Conservation (phyloP, 495 filamentous ascomycete genomes). For the Hyphodiscus hymeniophilus region DNA sequence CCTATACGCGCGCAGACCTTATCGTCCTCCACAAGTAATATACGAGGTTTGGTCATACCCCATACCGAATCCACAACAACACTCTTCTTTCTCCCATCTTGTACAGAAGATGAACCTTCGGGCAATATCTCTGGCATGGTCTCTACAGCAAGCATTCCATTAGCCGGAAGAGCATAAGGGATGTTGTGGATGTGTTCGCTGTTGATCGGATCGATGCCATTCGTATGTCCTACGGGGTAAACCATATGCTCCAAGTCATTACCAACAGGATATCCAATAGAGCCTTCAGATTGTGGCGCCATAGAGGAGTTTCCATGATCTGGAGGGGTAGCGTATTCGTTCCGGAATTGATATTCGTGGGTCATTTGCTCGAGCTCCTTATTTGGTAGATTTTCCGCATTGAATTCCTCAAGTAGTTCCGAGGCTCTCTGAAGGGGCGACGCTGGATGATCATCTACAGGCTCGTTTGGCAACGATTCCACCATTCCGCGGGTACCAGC, state of each 20-base stretch:
- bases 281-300: conserved; percentile 28
- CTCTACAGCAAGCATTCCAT: conserved; percentile 26
- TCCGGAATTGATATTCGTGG: conserved; percentile 58
- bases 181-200: conserved; percentile 91
- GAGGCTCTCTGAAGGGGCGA: conserved; percentile 84
- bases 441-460: conserved; percentile 59
- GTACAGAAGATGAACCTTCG: conserved; percentile 3
- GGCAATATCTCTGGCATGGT: conserved; percentile 15
- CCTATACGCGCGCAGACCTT: conserved; percentile 90
- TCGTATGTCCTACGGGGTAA: conserved; percentile 81
- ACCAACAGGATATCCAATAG: conserved; percentile 37
- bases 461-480: conserved; percentile 14
- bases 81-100: conserved; percentile 19
- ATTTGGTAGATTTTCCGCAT: conserved; percentile 71
- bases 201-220: conserved; percentile 92
- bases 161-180: conserved; percentile 67
- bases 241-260: conserved; percentile 74
- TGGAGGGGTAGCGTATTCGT: conserved; percentile 30
- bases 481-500: conserved; percentile 15
- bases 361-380: conserved; percentile 68
- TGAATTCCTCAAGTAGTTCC: conserved; percentile 74
- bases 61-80: conserved; percentile 60
- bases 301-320: conserved; percentile 16
- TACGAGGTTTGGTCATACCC: conserved; percentile 69
- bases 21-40: conserved; percentile 93